Evolutionary conservation across 257 asterid genomes (phyloP), one percentile per base, ranked within the genome.

Genomic region (Buddleja alternifolia): DNA sequence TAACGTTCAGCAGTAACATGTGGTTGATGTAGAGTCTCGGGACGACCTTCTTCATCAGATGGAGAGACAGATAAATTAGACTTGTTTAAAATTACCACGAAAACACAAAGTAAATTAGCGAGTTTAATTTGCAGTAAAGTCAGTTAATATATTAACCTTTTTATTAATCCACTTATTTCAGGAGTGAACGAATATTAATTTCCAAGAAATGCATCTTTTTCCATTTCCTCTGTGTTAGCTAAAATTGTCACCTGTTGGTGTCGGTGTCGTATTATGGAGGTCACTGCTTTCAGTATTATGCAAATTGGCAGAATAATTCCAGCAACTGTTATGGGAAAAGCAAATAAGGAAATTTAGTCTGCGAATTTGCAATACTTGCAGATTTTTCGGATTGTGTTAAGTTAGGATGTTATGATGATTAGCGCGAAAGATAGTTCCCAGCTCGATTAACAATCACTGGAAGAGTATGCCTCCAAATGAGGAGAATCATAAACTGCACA

Each of bases 401-500:
- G 39, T 21, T 8, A 61, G 48, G 15, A 73, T n/a, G 78, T 86
- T 83, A 94, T 98, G 90, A 88, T 82, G 74, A 87, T 59, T 73
- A 94, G 51, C 8, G 97, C 87, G 74, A 89, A 69, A 12, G 99
- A 73, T 84, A 83, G 57, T 79, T 80, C 78, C 83, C 92, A 3
- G 85, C 86, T 79, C 83, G 93, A 73, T 73, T 83, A 24, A 82
- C 88, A 24, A 91, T 77, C 72, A 86, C 50, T 0, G 97, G 99
- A 57, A 94, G 93, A 48, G 93, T 86, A 60, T 94, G 99, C 74
- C 95, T 81, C 73, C 87, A 71, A 10, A 91, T 83, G 20, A 94
- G 80, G 73, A 94, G 95, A 78, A 89, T 50, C 97, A 91, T 87
- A 70, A 89, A 85, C 99, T 94, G 92, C 78, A 78, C n/a, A n/a